A percentile compares a stretch with the other conserved stretches of the same genome.
These are phyloP conservation scores for Coemansia guatemalensis DNA, from an alignment of 192 early-diverging fungal species.

Conservation along the genomic window DNA sequence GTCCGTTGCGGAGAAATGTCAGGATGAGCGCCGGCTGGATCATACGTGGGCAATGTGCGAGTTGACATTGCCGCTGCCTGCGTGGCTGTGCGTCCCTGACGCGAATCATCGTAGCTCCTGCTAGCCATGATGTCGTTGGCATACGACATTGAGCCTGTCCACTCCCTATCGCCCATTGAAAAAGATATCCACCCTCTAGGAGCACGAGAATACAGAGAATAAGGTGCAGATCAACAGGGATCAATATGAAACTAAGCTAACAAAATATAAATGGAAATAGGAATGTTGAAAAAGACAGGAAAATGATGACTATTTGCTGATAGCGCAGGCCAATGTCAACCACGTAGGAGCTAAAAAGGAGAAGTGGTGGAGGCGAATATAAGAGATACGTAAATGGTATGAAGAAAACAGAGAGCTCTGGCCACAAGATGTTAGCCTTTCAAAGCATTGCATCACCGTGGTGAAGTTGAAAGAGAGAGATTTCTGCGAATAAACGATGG, in stretches of 20 bases:
- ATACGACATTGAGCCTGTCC: conserved; percentile 41
- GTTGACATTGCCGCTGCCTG: conserved; percentile 15
- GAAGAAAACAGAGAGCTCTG: neutral
- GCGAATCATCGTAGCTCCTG: conserved; percentile 18
- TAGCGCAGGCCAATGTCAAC: neutral
- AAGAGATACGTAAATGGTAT: neutral
- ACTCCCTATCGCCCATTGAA: conserved; percentile 38
- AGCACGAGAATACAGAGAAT: neutral
- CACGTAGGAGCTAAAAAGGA: neutral
- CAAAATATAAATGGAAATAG: neutral
- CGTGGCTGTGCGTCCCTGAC: neutral
- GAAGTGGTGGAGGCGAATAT: too few species aligned
- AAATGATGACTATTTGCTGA: neutral
- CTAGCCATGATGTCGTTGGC: conserved; percentile 40
- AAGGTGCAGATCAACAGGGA: neutral
- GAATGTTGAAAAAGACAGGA: neutral
- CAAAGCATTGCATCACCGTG: neutral
- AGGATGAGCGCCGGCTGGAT: neutral
- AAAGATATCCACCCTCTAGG: neutral
- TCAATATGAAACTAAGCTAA: neutral
- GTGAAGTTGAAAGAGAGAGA: neutral
- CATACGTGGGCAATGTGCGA: conserved; percentile 27
- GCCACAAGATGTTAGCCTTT: neutral
- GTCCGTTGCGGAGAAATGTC: conserved; percentile 19
- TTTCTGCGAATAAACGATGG: neutral